phyloP scores from a whole-genome alignment of 352 stramenopile genomes.

The Globisporangium paddicum region DNA sequence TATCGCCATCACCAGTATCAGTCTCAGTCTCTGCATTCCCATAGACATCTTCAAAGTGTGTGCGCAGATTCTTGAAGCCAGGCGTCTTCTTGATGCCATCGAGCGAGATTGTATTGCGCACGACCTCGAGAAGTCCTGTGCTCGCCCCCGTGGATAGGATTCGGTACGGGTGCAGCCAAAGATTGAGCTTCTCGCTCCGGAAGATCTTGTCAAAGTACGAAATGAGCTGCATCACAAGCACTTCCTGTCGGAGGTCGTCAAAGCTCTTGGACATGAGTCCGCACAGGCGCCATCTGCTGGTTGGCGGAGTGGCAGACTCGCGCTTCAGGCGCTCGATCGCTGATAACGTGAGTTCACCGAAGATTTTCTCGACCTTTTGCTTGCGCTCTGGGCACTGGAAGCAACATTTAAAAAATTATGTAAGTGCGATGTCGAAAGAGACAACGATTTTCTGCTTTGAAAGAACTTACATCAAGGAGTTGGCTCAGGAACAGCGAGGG shows the following conservation, averaged over 20 bases:
- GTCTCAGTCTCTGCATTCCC: constrained; percentile 48
- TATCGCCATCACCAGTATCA: constrained; percentile 19
- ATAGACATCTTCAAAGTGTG: constrained; percentile 94
- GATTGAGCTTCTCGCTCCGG: constrained; percentile 78
- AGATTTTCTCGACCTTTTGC: constrained; percentile 51
- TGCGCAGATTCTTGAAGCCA: constrained; percentile 81
- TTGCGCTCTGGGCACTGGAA: constrained; percentile 21
- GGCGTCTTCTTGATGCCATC: constrained; percentile 94
- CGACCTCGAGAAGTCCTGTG: constrained; percentile 95
- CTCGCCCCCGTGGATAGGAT: constrained; percentile 94
- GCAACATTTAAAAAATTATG: too few species aligned
- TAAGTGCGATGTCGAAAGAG: neutral
- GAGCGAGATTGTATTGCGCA: constrained; percentile 95
- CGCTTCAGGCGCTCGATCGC: constrained; percentile 38
- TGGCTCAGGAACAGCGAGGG: constrained; percentile 5
- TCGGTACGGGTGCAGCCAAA: constrained; percentile 94
- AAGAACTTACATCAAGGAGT: constrained; percentile 5
- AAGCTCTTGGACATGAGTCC: constrained; percentile 96
- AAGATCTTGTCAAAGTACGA: constrained; percentile 95
- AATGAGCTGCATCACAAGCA: constrained; percentile 98
- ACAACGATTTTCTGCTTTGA: neutral
- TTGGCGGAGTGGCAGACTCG: neutral
- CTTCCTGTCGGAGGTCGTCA: constrained; percentile 97
- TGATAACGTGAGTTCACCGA: constrained; percentile 62
- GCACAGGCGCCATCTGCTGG: constrained; percentile 38